These are phyloP conservation scores for Datisca glomerata DNA, from an alignment of 306 rosid genomes.

Conservation along the genomic window DNA sequence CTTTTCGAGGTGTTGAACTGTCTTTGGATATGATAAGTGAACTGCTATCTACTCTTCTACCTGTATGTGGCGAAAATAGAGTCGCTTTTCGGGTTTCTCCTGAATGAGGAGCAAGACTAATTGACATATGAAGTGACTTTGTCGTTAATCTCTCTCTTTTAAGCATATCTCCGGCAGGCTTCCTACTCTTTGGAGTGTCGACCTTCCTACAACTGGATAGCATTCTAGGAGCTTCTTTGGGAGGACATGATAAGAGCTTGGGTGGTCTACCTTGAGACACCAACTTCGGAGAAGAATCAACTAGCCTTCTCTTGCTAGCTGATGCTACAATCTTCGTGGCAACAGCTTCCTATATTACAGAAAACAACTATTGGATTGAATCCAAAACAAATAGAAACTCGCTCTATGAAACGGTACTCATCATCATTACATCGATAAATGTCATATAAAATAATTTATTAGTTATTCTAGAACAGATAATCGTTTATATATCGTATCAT, in stretches of 20 bases:
- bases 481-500: too few relatives aligned
- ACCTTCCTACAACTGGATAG: slow-evolving; percentile 9
- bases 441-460: too few relatives aligned
- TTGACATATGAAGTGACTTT: slow-evolving; percentile 43
- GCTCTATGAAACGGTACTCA: too few relatives aligned
- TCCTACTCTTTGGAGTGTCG: slow-evolving; percentile 29
- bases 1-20: slow-evolving; percentile 13
- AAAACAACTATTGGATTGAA: too few relatives aligned
- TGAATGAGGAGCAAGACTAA: slow-evolving; percentile 24
- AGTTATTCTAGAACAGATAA: too few relatives aligned
- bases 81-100: slow-evolving; percentile 28
- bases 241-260: slow-evolving; percentile 14
- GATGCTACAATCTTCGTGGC: slow-evolving; percentile 22
- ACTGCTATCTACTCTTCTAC: slow-evolving; percentile 15
- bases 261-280: slow-evolving; percentile 9
- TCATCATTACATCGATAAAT: too few relatives aligned
- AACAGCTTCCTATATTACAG: slow-evolving; percentile 34
- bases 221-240: slow-evolving; percentile 17
- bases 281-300: slow-evolving; percentile 25
- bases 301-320: slow-evolving; percentile 24
- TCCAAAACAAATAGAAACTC: too few relatives aligned
- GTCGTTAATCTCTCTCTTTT: slow-evolving; percentile 23
- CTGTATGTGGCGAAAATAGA: slow-evolving; percentile 23
- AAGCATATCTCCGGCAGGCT: slow-evolving; percentile 15
- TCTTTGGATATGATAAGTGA: slow-evolving; percentile 18